Base-by-base conservation (phyloP, 1,139 yeast genomes). In the Saccharomyces hybrid region DNA sequence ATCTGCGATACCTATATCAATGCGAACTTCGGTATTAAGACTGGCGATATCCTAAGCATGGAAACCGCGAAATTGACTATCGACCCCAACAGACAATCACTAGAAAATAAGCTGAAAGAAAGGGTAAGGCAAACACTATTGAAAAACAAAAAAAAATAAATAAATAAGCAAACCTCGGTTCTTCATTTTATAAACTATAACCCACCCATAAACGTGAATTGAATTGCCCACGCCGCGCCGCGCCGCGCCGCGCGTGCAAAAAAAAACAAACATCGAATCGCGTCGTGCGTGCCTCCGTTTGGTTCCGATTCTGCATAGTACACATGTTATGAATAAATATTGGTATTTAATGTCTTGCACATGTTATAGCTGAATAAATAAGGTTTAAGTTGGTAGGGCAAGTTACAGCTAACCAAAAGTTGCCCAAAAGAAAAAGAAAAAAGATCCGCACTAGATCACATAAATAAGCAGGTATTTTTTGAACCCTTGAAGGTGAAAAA, bases 61-160 rank as follows among this genome's bases (percentile, higher is more conserved):
- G 29, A 34, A 5, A 29, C 19, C 34, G 44, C 31, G 21, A 48
- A 50, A 8, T 31, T 19, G 19, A 49, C 38, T 0, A 44, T 62
- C 1, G 67, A 64, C 52, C 64, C 66, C 4, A 60, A 64, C 47
- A 57, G 66, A 26, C 51, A 52, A 47, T 47, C 66, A 47, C 32
- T 63, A 19, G 67, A 64, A 51, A 58, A 61, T n/a, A 62, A 55
- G 47, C 54, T 64, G 42, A 58, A 60, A 42, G 50, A 53, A 42
- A 49, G 62, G 19, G 64, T 61, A 4, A 54, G 42, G 27, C 54
- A 50, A 47, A 51, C 28, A 46, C 11, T 46, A 14, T 46, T 46
- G 48, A 46, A 12, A 21, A 27, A 16, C 47, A 46, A 14, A 44
- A 47, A 19, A 26, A 49, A 24, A 21, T 51, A 32, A 42, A 29